Evolutionary conservation across 2,329 filamentous ascomycete genomes (phyloP).

Genomic region (Diatrype stigma): DNA sequence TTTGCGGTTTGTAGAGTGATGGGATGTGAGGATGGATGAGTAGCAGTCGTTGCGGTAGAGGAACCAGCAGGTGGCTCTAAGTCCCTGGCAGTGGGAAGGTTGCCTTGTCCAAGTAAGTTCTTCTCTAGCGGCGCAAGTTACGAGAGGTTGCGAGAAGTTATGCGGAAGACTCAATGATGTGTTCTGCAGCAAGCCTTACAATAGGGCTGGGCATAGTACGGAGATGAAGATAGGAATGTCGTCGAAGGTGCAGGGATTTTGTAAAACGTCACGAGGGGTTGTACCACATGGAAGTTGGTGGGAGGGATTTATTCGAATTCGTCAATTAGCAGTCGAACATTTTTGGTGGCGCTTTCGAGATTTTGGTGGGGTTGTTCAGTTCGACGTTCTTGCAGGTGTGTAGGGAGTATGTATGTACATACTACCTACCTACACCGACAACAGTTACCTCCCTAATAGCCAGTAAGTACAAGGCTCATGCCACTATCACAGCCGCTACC

Average conservation of each 20-base stretch:
- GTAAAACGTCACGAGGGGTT: neutral
- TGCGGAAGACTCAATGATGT: neutral
- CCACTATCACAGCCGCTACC: neutral
- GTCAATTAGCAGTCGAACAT: neutral
- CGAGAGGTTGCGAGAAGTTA: too few species aligned
- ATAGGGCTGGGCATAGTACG: neutral
- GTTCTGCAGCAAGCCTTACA: neutral
- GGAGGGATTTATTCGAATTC: neutral
- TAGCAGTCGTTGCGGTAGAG: neutral
- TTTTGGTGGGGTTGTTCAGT: neutral
- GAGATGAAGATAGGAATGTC: neutral
- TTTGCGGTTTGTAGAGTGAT: conserved; percentile 6
- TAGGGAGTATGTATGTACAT: too few species aligned
- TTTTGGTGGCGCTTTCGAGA: neutral
- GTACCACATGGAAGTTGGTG: neutral
- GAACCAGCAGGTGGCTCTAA: too few species aligned
- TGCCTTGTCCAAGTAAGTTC: too few species aligned
- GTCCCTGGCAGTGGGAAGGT: too few species aligned
- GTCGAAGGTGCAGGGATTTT: neutral
- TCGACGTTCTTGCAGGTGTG: too few species aligned
- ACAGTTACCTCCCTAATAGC: too few species aligned
- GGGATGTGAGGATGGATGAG: neutral
- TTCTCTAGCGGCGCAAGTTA: neutral
- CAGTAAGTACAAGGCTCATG: too few species aligned
- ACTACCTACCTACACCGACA: too few species aligned